Percentiles rank a stretch among this genome's conserved stretches.
These are phyloP conservation scores for Microdochium nivale DNA, from an alignment of 2,329 filamentous ascomycete genomes.

Conservation along the genomic window DNA sequence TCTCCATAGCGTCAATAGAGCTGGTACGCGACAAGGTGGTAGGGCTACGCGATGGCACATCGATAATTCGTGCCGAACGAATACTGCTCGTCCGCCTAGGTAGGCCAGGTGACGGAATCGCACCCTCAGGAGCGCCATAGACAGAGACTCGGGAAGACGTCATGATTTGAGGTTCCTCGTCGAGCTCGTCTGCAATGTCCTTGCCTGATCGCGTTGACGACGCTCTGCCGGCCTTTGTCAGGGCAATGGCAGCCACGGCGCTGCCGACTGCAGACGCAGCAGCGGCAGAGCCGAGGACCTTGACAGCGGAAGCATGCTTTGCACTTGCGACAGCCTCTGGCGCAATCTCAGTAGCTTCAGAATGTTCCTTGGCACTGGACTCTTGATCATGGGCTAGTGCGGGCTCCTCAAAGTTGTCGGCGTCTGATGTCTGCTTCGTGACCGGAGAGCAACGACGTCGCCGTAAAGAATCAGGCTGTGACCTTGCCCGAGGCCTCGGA, in stretches of 20 bases:
- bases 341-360: slow-evolving; percentile 18
- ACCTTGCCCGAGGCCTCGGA: slow-evolving; percentile 4
- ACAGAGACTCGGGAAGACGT: slow-evolving; percentile 22
- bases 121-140: slow-evolving; percentile 14
- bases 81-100: slow-evolving; percentile 13
- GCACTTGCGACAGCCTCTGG: slow-evolving; percentile 10
- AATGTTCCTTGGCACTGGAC: slow-evolving; percentile 1
- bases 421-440: background rate
- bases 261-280: background rate
- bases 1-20: slow-evolving; percentile 10
- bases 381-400: background rate
- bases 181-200: slow-evolving; percentile 14
- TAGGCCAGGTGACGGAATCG: slow-evolving; percentile 3
- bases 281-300: background rate
- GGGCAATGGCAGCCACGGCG: background rate
- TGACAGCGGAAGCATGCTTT: background rate
- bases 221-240: background rate
- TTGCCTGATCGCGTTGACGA: background rate
- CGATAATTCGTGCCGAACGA: slow-evolving; percentile 20
- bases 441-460: background rate
- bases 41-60: slow-evolving; percentile 15
- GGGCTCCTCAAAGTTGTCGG: background rate
- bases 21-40: slow-evolving; percentile 10
- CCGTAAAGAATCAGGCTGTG: slow-evolving; percentile 15
- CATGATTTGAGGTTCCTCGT: slow-evolving; percentile 22